phyloP scores from a whole-genome alignment of 2,329 filamentous ascomycete species.

The Aspergillus eucalypticola region DNA sequence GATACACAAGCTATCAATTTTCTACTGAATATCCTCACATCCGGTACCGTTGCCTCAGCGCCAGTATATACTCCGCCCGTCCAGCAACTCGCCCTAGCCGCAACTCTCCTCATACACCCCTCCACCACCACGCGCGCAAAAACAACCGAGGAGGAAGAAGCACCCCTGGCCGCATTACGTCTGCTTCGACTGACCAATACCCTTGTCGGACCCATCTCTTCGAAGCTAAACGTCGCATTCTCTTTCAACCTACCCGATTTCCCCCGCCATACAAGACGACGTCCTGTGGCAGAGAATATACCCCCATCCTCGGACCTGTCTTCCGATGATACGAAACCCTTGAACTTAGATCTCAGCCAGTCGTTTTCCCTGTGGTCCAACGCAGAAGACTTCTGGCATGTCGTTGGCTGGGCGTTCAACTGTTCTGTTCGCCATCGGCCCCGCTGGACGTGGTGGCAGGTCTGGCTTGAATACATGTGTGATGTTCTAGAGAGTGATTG shows the following conservation, averaged over 20 bases:
- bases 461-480: conserved; percentile 74
- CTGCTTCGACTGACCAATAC: conserved; percentile 69
- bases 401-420: conserved; percentile 89
- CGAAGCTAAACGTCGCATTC: conserved; percentile 72
- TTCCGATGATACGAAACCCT: conserved; percentile 52
- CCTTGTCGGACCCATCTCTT: conserved; percentile 68
- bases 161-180: conserved; percentile 66
- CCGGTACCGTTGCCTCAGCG: conserved; percentile 37
- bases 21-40: conserved; percentile 50
- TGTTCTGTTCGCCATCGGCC: conserved; percentile 72
- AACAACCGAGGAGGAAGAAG: conserved; percentile 60
- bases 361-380: conserved; percentile 68
- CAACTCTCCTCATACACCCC: conserved; percentile 80
- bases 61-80: conserved; percentile 67
- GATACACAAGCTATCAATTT: conserved; percentile 63
- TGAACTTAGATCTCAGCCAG: conserved; percentile 63
- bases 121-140: conserved; percentile 71
- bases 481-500: conserved; percentile 49
- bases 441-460: conserved; percentile 78
- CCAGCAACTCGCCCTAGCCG: conserved; percentile 73
- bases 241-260: conserved; percentile 55
- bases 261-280: conserved; percentile 34
- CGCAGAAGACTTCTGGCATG: conserved; percentile 86
- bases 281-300: conserved; percentile 24
- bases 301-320: background rate